Base-by-base conservation (phyloP, 2,329 filamentous ascomycete species). In the Aspergillus ochraceoroseus region DNA sequence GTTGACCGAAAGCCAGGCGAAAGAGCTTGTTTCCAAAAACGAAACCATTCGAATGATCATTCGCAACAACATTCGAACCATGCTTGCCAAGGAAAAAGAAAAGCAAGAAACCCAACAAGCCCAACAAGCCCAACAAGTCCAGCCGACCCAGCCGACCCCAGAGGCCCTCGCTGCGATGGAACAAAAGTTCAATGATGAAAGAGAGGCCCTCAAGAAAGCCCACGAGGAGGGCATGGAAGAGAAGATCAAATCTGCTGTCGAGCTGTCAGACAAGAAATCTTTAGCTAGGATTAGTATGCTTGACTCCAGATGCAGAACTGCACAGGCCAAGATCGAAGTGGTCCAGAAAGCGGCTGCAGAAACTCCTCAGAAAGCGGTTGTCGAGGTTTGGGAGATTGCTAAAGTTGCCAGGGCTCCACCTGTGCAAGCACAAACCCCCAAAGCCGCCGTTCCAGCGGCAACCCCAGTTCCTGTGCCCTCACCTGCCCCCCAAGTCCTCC, bases 301-400 rank as follows among this genome's bases (percentile, higher is more conserved):
- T 4, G 83, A 90, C 52, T 85, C 82, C 53, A 80, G 82, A 58
- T 67, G 75, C 32, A 78, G 75, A 47, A 67, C 70, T 6, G 78
- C 81, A 0, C 73, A 74, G 35, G 85, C 83, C 3, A 94, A 92
- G 68, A 68, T 94, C 20, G 76, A 77, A 1, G 79, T 92, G 1
- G 85, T 96, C 3, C 77, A 88, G 56, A 85, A 80, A 32, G 89
- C 90, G 8, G 87, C 84, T 0, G 75, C 74, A n/a, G 84, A 94
- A 32, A 95, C 89, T 0, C 90, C 90, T 0, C 75, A 90, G 54
- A 82, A 80, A 59, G 79, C 88, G 0, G 87, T 96, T 3, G 77
- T 71, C 7, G 88, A 95, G 63, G 89, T 95, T 0, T 95, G 87
- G 85, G 80, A 83, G 48, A 70, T 85, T 38, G 88, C 84, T 0